Evolutionary conservation across 2,329 filamentous ascomycete genomes (phyloP).

Genomic region (Arachnopeziza araneosa): DNA sequence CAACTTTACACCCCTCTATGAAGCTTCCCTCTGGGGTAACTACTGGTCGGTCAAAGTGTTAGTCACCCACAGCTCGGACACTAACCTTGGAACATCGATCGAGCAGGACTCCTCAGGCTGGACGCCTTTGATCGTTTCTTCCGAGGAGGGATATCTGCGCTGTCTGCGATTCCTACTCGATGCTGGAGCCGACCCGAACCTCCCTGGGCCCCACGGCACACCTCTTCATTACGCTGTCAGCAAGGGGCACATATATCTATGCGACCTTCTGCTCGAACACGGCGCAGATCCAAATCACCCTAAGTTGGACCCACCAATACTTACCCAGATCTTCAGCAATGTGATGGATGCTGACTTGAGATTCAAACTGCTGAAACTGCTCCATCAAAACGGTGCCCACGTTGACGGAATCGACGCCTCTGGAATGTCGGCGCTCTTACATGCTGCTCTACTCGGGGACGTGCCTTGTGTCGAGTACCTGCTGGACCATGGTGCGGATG

Average conservation of each 20-base stretch:
- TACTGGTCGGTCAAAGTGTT: not conserved
- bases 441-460: no score
- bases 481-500: no score
- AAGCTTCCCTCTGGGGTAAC: slow-evolving; percentile 3
- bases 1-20: slow-evolving; percentile 1
- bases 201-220: slow-evolving; percentile 3
- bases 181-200: not conserved
- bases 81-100: slow-evolving; percentile 1
- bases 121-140: slow-evolving; percentile 1
- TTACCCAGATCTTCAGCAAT: no score
- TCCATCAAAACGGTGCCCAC: no score
- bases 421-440: no score
- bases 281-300: no score
- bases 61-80: not conserved
- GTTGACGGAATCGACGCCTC: no score
- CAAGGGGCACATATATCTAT: not conserved
- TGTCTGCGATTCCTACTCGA: slow-evolving; percentile 1
- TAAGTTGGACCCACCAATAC: no score
- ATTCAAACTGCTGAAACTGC: no score
- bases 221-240: slow-evolving; percentile 1
- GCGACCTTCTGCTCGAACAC: not conserved
- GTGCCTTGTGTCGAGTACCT: no score
- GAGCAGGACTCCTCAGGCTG: slow-evolving; percentile 1
- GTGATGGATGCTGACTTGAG: no score
- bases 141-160: not conserved